Conservation (phyloP, 352 stramenopile species). For the Thraustochytrium striatum region DNA sequence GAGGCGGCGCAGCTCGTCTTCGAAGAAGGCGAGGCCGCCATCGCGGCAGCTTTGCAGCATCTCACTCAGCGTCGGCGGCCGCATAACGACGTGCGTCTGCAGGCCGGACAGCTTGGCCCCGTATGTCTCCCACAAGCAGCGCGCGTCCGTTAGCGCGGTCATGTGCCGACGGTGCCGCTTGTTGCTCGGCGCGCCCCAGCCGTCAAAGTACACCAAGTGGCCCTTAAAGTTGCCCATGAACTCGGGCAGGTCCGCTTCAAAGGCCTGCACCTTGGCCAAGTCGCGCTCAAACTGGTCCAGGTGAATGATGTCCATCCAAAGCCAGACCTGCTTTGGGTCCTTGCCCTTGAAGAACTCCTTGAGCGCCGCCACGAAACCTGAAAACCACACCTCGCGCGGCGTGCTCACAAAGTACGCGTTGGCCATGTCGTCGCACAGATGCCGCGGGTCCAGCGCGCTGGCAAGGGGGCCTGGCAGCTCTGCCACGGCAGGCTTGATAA, state of each 20-base stretch:
- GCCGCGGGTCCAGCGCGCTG: background rate
- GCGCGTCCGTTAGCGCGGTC: background rate
- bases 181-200: background rate
- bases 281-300: background rate
- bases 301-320: constrained; percentile 24
- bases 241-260: background rate
- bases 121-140: constrained; percentile 10
- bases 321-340: constrained; percentile 1
- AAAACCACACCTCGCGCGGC: background rate
- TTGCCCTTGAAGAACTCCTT: constrained; percentile 5
- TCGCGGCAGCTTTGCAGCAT: background rate
- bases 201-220: constrained; percentile 19
- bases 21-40: constrained; percentile 18
- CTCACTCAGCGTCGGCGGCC: background rate
- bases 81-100: background rate
- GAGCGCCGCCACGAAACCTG: background rate
- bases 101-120: background rate
- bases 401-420: constrained; percentile 4
- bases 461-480: background rate
- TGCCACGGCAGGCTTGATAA: constrained; percentile 11
- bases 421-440: background rate
- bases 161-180: background rate
- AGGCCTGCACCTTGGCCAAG: background rate
- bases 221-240: background rate
- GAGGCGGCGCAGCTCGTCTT: background rate